These are phyloP conservation scores for Oryza nivara DNA, from an alignment of 176 grass and related monocot species.

Conservation along the genomic window DNA sequence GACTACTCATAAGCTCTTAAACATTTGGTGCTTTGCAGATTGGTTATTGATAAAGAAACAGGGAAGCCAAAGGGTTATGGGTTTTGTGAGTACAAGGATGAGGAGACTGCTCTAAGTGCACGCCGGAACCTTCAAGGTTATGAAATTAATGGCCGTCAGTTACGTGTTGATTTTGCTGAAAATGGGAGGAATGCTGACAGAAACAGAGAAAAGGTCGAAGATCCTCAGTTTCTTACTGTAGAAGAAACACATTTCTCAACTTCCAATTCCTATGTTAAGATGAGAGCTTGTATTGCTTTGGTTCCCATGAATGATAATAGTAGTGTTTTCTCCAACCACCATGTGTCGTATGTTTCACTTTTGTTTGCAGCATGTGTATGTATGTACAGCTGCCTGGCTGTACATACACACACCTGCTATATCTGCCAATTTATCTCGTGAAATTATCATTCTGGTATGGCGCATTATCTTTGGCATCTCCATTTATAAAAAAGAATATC, in stretches of 20 bases:
- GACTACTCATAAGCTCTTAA: neutral
- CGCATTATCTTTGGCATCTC: neutral
- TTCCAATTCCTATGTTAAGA: conserved; percentile 42
- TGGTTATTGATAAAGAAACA: conserved; percentile 95
- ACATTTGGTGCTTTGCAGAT: conserved; percentile 49
- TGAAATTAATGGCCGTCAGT: conserved; percentile 94
- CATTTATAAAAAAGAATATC: neutral
- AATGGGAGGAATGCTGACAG: conserved; percentile 95
- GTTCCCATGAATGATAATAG: conserved; percentile 58
- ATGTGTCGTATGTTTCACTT: conserved; percentile 48
- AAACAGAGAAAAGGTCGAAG: conserved; percentile 94
- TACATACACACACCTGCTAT: conserved; percentile 38
- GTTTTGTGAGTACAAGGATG: conserved; percentile 99
- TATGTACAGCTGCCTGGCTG: conserved; percentile 42
- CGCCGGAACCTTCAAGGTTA: conserved; percentile 97
- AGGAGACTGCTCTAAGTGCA: conserved; percentile 97
- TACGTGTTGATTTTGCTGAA: conserved; percentile 99
- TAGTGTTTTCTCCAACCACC: conserved; percentile 25
- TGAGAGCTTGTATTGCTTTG: conserved; percentile 45
- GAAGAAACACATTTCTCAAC: conserved; percentile 44
- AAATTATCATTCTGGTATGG: neutral
- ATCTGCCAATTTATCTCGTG: neutral
- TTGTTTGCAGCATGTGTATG: conserved; percentile 43
- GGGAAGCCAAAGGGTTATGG: conserved; percentile 97
- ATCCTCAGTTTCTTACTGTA: conserved; percentile 50